Evolutionary conservation across 2,329 filamentous ascomycete species (phyloP).

Genomic region (Domatiomyces catenatus): DNA sequence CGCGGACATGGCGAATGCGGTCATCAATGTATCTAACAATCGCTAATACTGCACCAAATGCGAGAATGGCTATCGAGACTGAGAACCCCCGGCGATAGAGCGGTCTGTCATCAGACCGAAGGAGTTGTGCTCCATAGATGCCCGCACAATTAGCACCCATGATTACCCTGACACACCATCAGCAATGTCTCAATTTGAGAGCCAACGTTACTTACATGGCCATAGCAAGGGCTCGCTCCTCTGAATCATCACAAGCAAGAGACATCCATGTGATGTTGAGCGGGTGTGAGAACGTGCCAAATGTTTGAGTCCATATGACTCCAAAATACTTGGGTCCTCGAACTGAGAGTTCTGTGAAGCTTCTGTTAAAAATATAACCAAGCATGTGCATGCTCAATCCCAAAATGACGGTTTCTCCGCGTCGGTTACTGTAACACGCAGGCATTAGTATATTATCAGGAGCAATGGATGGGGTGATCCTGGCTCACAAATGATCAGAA

Average conservation of each 20-base stretch:
- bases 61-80: slow-evolving; percentile 31
- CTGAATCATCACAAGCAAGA: slow-evolving; percentile 39
- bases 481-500: slow-evolving; percentile 37
- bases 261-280: slow-evolving; percentile 48
- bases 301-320: slow-evolving; percentile 41
- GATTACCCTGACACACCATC: slow-evolving; percentile 30
- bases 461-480: neutral
- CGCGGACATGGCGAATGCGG: slow-evolving; percentile 13
- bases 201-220: slow-evolving; percentile 30
- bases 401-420: slow-evolving; percentile 38
- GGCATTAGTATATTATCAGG: neutral
- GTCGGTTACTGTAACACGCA: slow-evolving; percentile 27
- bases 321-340: slow-evolving; percentile 37
- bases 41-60: slow-evolving; percentile 29
- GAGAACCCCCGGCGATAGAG: slow-evolving; percentile 38
- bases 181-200: slow-evolving; percentile 1
- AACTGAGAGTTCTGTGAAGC: slow-evolving; percentile 32
- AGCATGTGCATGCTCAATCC: slow-evolving; percentile 35
- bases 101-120: slow-evolving; percentile 38
- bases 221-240: slow-evolving; percentile 45
- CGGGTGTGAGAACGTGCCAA: slow-evolving; percentile 33
- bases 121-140: slow-evolving; percentile 47
- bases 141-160: slow-evolving; percentile 48
- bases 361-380: slow-evolving; percentile 40
- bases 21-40: slow-evolving; percentile 33